A percentile compares a stretch with the other conserved stretches of the same genome.
phyloP scores from a whole-genome alignment of 306 rosid genomes.

The Elaeagnus macrophylla region DNA sequence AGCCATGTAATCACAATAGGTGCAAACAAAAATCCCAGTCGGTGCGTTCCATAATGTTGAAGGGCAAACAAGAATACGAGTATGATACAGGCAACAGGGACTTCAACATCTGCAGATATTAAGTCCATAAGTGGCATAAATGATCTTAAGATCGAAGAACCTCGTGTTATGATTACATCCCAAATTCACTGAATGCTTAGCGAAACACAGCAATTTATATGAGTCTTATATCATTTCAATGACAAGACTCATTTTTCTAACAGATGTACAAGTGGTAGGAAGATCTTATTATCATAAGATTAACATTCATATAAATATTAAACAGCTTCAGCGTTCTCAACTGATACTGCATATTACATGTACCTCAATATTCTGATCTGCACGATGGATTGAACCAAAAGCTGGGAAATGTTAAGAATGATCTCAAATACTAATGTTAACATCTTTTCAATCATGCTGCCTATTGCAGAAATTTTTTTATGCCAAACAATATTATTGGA shows the following conservation, averaged over 20 bases:
- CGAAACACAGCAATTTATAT: background rate
- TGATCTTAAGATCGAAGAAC: background rate
- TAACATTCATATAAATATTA: background rate
- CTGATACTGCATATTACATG: no score
- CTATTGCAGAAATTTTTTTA: no score
- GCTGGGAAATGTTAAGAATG: no score
- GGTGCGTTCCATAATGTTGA: constrained; percentile 91
- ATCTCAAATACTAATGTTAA: no score
- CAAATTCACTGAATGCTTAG: background rate
- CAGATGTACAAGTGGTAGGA: no score
- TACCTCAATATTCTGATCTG: no score
- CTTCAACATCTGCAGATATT: constrained; percentile 65
- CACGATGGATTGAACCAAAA: no score
- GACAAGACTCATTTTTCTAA: no score
- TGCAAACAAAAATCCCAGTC: constrained; percentile 77
- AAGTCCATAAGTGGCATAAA: background rate
- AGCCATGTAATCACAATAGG: constrained; percentile 88
- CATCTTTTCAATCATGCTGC: no score
- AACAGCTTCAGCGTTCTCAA: no score
- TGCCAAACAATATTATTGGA: no score
- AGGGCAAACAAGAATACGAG: constrained; percentile 71
- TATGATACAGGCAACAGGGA: constrained; percentile 78
- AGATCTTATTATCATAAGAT: background rate
- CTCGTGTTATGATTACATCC: background rate
- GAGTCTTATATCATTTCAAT: background rate